Evolutionary conservation across 73 alveolate genomes (phyloP).

Genomic region (Paramecium octaurelia): DNA sequence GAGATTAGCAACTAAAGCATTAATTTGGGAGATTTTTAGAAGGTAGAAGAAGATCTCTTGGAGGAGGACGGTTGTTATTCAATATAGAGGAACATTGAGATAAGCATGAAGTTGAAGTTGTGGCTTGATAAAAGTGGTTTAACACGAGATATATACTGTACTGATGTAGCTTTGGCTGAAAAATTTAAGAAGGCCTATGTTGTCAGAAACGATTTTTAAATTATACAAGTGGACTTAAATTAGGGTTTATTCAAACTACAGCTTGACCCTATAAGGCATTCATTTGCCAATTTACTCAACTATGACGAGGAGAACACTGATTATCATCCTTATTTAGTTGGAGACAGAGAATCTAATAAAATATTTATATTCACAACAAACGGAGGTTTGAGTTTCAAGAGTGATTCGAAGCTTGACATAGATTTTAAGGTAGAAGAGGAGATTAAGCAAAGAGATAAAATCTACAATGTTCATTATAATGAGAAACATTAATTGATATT

Average conservation of each 20-base stretch:
- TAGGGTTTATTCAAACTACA: background rate
- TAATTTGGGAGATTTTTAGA: slow-evolving; percentile 9
- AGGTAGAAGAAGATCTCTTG: background rate
- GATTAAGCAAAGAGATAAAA: background rate
- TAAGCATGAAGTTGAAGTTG: background rate
- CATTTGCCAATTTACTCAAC: background rate
- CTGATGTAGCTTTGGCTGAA: slow-evolving; percentile 13
- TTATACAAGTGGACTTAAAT: background rate
- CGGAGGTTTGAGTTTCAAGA: background rate
- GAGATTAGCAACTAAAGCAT: background rate
- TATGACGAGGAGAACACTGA: background rate
- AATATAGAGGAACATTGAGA: background rate
- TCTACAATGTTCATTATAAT: background rate
- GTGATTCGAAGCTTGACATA: background rate
- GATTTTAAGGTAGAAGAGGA: background rate
- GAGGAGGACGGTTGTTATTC: slow-evolving; percentile 21
- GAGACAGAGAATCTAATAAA: background rate
- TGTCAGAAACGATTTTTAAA: slow-evolving; percentile 1
- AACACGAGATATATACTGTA: background rate
- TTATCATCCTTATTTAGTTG: background rate
- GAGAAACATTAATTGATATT: background rate
- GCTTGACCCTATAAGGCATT: background rate
- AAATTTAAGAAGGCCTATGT: background rate
- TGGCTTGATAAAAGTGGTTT: background rate
- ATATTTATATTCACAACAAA: background rate